These are phyloP conservation scores for Lentinula edodes DNA, from an alignment of 768 basidiomycete species.

Conservation along the genomic window DNA sequence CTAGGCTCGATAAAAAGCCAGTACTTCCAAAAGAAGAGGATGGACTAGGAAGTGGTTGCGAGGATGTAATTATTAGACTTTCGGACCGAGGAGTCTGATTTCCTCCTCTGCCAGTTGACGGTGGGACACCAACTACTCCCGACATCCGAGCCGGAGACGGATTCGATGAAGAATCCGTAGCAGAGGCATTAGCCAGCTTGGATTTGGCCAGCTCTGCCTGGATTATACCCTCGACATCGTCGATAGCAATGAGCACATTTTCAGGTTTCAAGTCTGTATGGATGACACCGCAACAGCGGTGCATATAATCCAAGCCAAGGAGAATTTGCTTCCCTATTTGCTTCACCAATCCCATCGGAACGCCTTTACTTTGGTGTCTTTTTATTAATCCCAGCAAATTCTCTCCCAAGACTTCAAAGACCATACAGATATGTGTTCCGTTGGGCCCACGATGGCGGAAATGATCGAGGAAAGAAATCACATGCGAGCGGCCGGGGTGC, in stretches of 20 bases:
- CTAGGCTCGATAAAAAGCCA: conserved; percentile 36
- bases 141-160: conserved; percentile 29
- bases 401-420: conserved; percentile 97
- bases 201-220: conserved; percentile 61
- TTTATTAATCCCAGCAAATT: conserved; percentile 95
- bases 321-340: conserved; percentile 96
- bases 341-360: conserved; percentile 86
- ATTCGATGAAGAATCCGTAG: conserved; percentile 33
- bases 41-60: conserved; percentile 88
- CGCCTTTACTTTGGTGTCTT: conserved; percentile 96
- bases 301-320: conserved; percentile 96
- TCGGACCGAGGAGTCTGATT: conserved; percentile 92
- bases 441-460: conserved; percentile 96
- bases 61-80: conserved; percentile 77
- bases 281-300: conserved; percentile 93
- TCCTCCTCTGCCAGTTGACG: conserved; percentile 87
- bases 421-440: conserved; percentile 98
- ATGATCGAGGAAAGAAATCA: conserved; percentile 96
- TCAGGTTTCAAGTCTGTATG: conserved; percentile 99
- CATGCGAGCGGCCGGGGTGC: conserved; percentile 88
- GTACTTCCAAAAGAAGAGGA: conserved; percentile 59
- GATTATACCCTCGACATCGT: conserved; percentile 93
- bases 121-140: conserved; percentile 88
- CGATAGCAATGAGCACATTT: conserved; percentile 95
- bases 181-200: conserved; percentile 27